phyloP scores from a whole-genome alignment of 2,329 filamentous ascomycete species.

The Chaetomiaceae sp. region DNA sequence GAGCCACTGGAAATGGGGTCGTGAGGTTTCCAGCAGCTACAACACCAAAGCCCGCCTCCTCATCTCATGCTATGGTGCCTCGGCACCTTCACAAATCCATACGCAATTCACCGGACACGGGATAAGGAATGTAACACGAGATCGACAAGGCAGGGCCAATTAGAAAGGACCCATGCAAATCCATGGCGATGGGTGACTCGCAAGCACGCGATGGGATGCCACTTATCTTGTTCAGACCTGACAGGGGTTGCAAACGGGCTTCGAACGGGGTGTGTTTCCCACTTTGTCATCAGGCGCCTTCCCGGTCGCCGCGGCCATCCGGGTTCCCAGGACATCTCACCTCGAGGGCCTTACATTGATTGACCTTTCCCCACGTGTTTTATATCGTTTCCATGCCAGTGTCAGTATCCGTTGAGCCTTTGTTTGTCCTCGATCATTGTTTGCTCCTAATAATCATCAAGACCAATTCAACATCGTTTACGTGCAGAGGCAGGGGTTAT shows the following conservation, averaged over 20 bases:
- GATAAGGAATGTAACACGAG: constrained; percentile 1
- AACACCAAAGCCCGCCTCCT: no score
- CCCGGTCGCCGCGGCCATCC: constrained; percentile 8
- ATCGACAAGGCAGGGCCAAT: not conserved
- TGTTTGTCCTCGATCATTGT: not conserved
- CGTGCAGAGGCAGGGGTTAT: not conserved
- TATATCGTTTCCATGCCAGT: not conserved
- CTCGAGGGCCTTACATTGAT: no score
- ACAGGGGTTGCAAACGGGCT: not conserved
- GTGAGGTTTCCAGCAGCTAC: no score
- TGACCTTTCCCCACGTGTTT: not conserved
- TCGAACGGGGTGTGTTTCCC: not conserved
- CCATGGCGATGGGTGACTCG: no score
- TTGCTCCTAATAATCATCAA: not conserved
- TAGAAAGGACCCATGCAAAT: no score
- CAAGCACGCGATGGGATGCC: not conserved
- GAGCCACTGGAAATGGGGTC: no score
- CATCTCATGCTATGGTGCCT: not conserved
- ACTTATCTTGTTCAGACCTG: no score
- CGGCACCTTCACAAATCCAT: not conserved
- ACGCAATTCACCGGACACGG: no score
- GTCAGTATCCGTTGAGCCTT: not conserved
- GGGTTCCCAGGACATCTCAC: no score
- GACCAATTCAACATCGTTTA: not conserved
- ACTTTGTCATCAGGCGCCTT: not conserved